phyloP scores from a whole-genome alignment of 768 basidiomycete genomes.

The Russula lepida region DNA sequence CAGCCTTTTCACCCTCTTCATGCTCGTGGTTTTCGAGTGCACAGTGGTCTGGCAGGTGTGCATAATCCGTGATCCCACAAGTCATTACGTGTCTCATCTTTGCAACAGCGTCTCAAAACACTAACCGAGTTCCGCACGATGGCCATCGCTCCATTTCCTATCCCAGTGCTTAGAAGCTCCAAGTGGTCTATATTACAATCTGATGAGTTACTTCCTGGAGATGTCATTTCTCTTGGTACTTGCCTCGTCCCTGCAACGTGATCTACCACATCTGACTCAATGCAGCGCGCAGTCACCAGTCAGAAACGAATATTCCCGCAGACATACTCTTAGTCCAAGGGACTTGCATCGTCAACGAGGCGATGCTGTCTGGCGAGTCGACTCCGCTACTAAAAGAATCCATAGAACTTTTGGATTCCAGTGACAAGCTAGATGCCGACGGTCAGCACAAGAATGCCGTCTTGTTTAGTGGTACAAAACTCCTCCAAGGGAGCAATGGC shows the following conservation, averaged over 20 bases:
- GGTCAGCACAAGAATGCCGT: slow-evolving; percentile 79
- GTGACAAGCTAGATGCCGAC: slow-evolving; percentile 78
- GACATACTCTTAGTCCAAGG: slow-evolving; percentile 90
- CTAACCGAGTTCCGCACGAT: slow-evolving; percentile 95
- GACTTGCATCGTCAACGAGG: slow-evolving; percentile 95
- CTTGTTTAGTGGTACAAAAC: slow-evolving; percentile 95
- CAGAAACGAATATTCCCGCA: slow-evolving; percentile 86
- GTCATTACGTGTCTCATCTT: background rate
- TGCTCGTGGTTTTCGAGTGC: slow-evolving; percentile 97
- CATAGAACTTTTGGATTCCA: slow-evolving; percentile 69
- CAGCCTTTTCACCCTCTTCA: slow-evolving; percentile 94
- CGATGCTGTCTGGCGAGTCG: slow-evolving; percentile 97
- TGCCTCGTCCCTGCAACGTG: slow-evolving; percentile 21
- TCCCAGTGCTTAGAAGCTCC: slow-evolving; percentile 70
- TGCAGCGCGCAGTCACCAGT: slow-evolving; percentile 48
- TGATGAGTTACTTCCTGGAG: slow-evolving; percentile 85
- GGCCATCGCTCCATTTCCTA: slow-evolving; percentile 86
- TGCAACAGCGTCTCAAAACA: slow-evolving; percentile 74
- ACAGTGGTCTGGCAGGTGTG: slow-evolving; percentile 97
- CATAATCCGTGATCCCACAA: background rate
- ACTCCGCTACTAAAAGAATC: slow-evolving; percentile 96
- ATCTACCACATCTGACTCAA: slow-evolving; percentile 1
- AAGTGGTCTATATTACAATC: slow-evolving; percentile 78
- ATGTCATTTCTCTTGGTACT: slow-evolving; percentile 75
- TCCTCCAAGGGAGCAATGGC: slow-evolving; percentile 70